A percentile compares a stretch with the other conserved stretches of the same genome.
Conservation (phyloP, 805 yeast genomes). For the Saccharomycopsis oosterbeekiorum region DNA sequence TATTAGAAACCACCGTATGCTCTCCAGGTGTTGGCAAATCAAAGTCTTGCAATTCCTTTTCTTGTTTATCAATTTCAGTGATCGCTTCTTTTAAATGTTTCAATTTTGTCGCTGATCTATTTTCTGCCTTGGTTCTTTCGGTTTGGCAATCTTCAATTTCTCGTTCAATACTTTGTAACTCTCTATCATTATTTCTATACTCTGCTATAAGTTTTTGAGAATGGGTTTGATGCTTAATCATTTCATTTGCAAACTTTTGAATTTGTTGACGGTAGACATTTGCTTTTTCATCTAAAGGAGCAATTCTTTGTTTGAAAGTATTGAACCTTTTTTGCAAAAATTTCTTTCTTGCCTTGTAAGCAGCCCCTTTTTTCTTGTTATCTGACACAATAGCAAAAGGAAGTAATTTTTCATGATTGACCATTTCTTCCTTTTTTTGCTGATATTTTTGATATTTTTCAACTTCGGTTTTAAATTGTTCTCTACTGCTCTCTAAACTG, state of each 20-base stretch:
- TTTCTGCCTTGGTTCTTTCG: slow-evolving; percentile 18
- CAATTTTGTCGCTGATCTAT: slow-evolving; percentile 20
- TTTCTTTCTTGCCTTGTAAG: slow-evolving; percentile 23
- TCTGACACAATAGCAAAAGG: slow-evolving; percentile 41
- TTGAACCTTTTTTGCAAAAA: slow-evolving; percentile 20
- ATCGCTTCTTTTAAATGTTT: slow-evolving; percentile 20
- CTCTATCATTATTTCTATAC: slow-evolving; percentile 29
- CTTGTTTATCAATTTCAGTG: not conserved
- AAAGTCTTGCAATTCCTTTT: not conserved
- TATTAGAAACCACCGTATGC: not conserved
- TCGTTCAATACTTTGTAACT: slow-evolving; percentile 25
- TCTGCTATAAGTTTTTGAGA: slow-evolving; percentile 32
- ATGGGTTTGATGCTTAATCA: slow-evolving; percentile 20
- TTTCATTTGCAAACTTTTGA: not conserved
- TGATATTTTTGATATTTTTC: slow-evolving; percentile 37
- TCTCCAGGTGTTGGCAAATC: slow-evolving; percentile 1
- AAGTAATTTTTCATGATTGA: slow-evolving; percentile 36
- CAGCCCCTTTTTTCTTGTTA: slow-evolving; percentile 21
- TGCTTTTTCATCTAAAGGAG: slow-evolving; percentile 4
- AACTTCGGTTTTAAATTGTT: slow-evolving; percentile 37
- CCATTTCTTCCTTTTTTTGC: slow-evolving; percentile 36
- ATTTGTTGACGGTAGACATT: not conserved
- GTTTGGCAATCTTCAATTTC: slow-evolving; percentile 28
- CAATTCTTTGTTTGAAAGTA: slow-evolving; percentile 17
- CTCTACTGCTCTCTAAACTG: slow-evolving; percentile 29